Percentiles rank a stretch among this genome's conserved stretches.
Conservation (phyloP, 2,329 filamentous ascomycete genomes). For the Coniochaeta sp. region DNA sequence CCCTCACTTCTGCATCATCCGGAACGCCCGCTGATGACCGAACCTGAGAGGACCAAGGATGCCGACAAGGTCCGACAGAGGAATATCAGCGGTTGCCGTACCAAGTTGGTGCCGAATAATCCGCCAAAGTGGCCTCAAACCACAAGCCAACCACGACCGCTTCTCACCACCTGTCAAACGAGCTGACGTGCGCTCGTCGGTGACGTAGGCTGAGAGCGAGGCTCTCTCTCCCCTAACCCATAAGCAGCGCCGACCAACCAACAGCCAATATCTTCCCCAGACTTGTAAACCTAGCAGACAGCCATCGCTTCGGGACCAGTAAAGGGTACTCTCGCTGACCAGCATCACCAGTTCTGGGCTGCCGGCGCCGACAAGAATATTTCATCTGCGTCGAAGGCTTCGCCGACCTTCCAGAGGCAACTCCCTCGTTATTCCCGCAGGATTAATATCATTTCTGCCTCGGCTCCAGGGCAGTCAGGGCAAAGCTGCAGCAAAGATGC, state of each 20-base stretch:
- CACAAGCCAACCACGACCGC: not conserved
- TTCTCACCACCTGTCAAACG: not conserved
- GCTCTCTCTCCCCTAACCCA: not conserved
- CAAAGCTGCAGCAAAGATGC: not conserved
- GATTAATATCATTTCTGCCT: not conserved
- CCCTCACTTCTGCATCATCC: not conserved
- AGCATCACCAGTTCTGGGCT: no score
- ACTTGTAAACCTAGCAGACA: not conserved
- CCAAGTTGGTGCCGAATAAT: not conserved
- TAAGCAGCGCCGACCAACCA: not conserved
- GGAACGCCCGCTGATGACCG: not conserved
- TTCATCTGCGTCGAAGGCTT: not conserved
- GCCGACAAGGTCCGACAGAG: not conserved
- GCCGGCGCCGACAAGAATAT: no score
- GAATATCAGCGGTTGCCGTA: not conserved
- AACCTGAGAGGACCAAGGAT: not conserved
- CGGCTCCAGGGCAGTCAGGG: not conserved
- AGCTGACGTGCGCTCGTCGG: not conserved
- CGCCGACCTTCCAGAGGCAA: not conserved
- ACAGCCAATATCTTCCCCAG: not conserved
- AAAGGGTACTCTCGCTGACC: not conserved
- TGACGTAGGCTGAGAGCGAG: slow-evolving; percentile 1
- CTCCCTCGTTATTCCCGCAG: not conserved
- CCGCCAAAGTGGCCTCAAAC: not conserved
- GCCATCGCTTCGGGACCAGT: not conserved